Base-by-base conservation (phyloP, 306 rosid species). In the Begonia masoniana region DNA sequence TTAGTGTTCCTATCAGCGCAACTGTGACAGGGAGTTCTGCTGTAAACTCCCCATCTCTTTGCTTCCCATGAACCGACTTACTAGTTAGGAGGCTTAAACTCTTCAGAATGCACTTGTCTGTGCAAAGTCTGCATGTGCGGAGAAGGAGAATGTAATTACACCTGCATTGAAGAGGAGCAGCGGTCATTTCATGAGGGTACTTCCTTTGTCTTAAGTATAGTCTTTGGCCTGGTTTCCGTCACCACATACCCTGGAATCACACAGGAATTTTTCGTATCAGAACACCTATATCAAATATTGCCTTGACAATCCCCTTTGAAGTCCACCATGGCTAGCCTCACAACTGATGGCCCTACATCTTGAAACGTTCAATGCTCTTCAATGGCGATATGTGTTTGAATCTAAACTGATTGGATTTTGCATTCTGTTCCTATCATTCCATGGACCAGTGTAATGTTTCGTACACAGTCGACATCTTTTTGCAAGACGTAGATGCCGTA, bases 401-500 rank as follows among this genome's bases (percentile, higher is more conserved):
- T 56, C 73, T 15, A 56, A 89, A 89, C 6, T 94, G 97, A 51
- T 89, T 89, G 1, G 97, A 89, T 64, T 89, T 85, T 11, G 97
- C 97, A 82, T 89, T 81, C 60, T 72, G 72, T 85, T 80, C 78
- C 95, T 74, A 59, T 89, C 97, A 46, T 89, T 89, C n/a, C 97
- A 89, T 89, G 52, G 97, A 89, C 61, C 91, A 55, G 89, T 89
- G 76, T 85, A n/a, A 89, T 0, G 97, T 89, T 81, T 89, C 95
- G 13, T 85, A 89, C 19, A 89, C 97, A 52, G 83, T 73, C 78
- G 71, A 66, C 97, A 89, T 50, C 83, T 79, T 52, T 85, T 89
- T 0, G 97, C 97, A 55, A 89, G 94, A 9, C n/a, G 97, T 95
- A 50, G 97, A 89, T 71, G 97, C n/a, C 97, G 77, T 89, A 89